Evolutionary conservation across 352 stramenopile species (phyloP).

Genomic region (Saprolegnia parasitica): DNA sequence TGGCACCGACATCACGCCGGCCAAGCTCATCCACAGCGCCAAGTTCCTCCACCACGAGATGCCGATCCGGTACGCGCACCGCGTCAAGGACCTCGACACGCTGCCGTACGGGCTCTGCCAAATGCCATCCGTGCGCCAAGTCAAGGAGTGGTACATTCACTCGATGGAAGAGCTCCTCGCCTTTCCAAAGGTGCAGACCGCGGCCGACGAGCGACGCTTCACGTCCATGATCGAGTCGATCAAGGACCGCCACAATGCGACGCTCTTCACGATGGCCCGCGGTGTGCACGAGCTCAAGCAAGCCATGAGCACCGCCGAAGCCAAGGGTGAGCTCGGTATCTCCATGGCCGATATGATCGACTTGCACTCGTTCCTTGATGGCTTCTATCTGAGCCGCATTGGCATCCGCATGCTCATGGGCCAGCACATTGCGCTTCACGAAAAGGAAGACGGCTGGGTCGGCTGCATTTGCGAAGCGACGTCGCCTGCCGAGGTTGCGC

Average conservation of each 20-base stretch:
- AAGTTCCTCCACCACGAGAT: constrained; percentile 98
- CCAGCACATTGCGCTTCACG: constrained; percentile 97
- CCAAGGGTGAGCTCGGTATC: constrained; percentile 38
- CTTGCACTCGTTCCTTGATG: constrained; percentile 97
- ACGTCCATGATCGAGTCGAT: constrained; percentile 93
- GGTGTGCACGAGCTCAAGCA: constrained; percentile 97
- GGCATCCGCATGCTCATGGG: constrained; percentile 99
- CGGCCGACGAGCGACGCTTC: constrained; percentile 89
- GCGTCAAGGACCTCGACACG: constrained; percentile 92
- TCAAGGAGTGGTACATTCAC: constrained; percentile 97
- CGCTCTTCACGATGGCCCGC: constrained; percentile 99
- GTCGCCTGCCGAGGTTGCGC: constrained; percentile 94
- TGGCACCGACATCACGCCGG: constrained; percentile 65
- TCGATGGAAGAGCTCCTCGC: constrained; percentile 93
- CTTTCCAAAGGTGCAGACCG: constrained; percentile 80
- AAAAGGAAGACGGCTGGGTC: constrained; percentile 83
- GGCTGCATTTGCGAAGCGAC: constrained; percentile 95
- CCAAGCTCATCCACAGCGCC: constrained; percentile 89
- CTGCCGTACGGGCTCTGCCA: constrained; percentile 92
- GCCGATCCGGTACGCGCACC: constrained; percentile 96
- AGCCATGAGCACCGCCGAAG: constrained; percentile 42
- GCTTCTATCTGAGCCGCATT: constrained; percentile 99
- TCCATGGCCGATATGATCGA: constrained; percentile 89
- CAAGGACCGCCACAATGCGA: constrained; percentile 96
- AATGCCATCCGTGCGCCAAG: constrained; percentile 90